Evolutionary conservation across 768 basidiomycete species (phyloP).

Genomic region (Boletus vinaceobasis): DNA sequence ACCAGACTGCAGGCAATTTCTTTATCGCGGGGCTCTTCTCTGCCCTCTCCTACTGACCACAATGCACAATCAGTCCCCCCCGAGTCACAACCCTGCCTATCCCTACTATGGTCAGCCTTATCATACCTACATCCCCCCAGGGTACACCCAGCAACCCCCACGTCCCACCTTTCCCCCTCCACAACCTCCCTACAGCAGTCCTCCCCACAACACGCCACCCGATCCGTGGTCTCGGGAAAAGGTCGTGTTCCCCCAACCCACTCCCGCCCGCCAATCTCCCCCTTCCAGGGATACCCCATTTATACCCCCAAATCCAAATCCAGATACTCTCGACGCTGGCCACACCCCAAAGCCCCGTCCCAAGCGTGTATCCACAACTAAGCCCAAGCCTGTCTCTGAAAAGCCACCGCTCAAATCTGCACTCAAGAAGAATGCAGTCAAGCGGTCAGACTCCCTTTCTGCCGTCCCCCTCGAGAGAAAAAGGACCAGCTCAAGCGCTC

Average conservation of each 20-base stretch:
- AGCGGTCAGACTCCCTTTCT: slow-evolving; percentile 23
- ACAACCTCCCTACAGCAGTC: slow-evolving; percentile 18
- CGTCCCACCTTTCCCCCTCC: slow-evolving; percentile 15
- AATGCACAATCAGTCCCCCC: slow-evolving; percentile 33
- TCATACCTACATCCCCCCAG: slow-evolving; percentile 36
- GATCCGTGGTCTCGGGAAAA: slow-evolving; percentile 36
- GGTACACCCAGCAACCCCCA: slow-evolving; percentile 20
- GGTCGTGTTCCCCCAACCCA: slow-evolving; percentile 27
- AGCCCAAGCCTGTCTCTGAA: slow-evolving; percentile 21
- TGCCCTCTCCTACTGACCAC: slow-evolving; percentile 6
- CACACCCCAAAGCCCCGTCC: slow-evolving; percentile 29
- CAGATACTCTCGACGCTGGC: slow-evolving; percentile 16
- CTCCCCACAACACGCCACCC: slow-evolving; percentile 33
- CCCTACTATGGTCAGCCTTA: slow-evolving; percentile 44
- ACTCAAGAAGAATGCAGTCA: slow-evolving; percentile 45
- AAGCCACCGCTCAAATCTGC: slow-evolving; percentile 52
- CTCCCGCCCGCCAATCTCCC: slow-evolving; percentile 16
- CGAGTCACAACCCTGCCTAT: slow-evolving; percentile 42
- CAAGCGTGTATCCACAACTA: slow-evolving; percentile 36
- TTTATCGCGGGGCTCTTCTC: slow-evolving; percentile 11
- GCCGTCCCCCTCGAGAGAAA: slow-evolving; percentile 33
- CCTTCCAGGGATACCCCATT: slow-evolving; percentile 22
- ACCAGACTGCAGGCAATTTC: slow-evolving; percentile 9
- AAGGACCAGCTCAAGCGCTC: slow-evolving; percentile 41
- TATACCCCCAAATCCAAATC: slow-evolving; percentile 23